Percentiles rank a stretch among this genome's conserved stretches.
Conservation (phyloP, 495 filamentous ascomycete species). For the Aspergillus affinis region DNA sequence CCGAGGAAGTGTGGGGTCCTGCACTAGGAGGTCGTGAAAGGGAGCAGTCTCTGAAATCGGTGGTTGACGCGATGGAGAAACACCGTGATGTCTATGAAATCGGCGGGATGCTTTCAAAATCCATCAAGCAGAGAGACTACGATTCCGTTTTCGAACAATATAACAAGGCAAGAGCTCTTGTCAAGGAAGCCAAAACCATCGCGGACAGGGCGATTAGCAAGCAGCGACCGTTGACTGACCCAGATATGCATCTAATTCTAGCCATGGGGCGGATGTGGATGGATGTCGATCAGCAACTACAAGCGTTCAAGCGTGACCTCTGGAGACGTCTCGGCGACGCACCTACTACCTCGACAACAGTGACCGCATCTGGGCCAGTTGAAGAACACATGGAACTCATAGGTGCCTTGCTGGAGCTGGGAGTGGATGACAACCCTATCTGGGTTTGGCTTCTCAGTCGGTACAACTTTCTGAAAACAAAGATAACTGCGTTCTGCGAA, state of each 20-base stretch:
- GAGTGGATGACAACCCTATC: conserved; percentile 93
- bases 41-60: conserved; percentile 77
- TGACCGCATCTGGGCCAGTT: conserved; percentile 45
- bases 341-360: conserved; percentile 43
- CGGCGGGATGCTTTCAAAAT: conserved; percentile 71
- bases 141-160: conserved; percentile 86
- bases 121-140: conserved; percentile 86
- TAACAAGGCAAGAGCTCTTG: conserved; percentile 68
- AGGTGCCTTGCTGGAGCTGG: conserved; percentile 80
- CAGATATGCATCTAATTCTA: conserved; percentile 78
- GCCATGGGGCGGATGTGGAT: conserved; percentile 93
- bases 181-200: conserved; percentile 68
- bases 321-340: conserved; percentile 75
- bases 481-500: conserved; percentile 75
- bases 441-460: conserved; percentile 91
- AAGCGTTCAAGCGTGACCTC: conserved; percentile 80
- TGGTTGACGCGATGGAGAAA: conserved; percentile 70
- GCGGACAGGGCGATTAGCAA: conserved; percentile 51
- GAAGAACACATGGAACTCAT: conserved; percentile 92
- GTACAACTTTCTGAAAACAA: conserved; percentile 82
- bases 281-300: conserved; percentile 81
- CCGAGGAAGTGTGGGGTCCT: conserved; percentile 95
- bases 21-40: conserved; percentile 89
- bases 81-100: conserved; percentile 80
- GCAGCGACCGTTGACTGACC: conserved; percentile 57